Evolutionary conservation across 371 early-diverging fungal genomes (phyloP), one percentile per base, ranked within the genome.

Genomic region (Mucor plumbeus): DNA sequence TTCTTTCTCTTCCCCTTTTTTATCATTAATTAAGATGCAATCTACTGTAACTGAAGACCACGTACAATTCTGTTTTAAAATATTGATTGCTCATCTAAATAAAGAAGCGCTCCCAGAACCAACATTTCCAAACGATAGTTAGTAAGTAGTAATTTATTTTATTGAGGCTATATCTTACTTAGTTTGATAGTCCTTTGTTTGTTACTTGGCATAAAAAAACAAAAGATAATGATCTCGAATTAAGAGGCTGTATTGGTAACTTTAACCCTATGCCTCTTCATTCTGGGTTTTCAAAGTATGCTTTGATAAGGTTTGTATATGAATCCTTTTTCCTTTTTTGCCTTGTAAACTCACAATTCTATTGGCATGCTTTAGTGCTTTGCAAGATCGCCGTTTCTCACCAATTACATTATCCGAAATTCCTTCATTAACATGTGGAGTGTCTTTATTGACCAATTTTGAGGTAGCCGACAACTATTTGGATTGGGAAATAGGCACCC

Each of bases 171-270:
- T 15, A 15, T 34, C 15, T 40, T 1, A 19, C 36, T 35, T 38
- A 34, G 19, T 57, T 19, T 33, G 31, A 0, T 65, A 88, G 90
- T 64, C 96, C 96, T 6, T 82, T 96, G 35, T 96, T 96, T 71
- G 94, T 96, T 5, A 93, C 96, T 19, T 96, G 96, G 96, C 83
- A 89, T 61, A 74, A 79, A 21, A 65, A 65, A 33, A 61, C 68
- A 10, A 14, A 10, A 8, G 62, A 80, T 54, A 85, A 76, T 6
- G 78, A 84, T 9, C 65, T 73, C 41, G 78, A 79, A 15, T 80
- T 97, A 44, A 91, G 97, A 59, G 98, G 98, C 11, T 98, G 97
- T 75, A 97, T 98, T 50, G 98, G 98, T 14, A 97, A 90, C 73
- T 98, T 98, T 70, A 76, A 81, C 9, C 77, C 96, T 5, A 74